phyloP scores from a whole-genome alignment of 192 early-diverging fungal species.

The Backusella tuberculispora region DNA sequence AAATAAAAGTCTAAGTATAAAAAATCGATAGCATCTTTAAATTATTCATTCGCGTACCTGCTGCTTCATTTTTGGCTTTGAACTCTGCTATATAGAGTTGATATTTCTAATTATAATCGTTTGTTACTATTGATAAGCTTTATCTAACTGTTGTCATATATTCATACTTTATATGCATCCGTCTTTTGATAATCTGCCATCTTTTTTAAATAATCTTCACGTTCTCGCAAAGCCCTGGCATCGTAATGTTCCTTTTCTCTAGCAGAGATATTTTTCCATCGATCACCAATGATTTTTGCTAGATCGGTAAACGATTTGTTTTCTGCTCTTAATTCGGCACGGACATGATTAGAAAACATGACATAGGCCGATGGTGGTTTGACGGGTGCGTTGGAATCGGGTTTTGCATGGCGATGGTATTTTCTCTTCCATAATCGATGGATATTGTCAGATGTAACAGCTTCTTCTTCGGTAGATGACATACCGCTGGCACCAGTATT shows the following conservation, averaged over 20 bases:
- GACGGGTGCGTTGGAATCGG: conserved; percentile 48
- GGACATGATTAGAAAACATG: conserved; percentile 50
- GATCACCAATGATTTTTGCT: conserved; percentile 51
- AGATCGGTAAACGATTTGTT: conserved; percentile 50
- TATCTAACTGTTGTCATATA: neutral
- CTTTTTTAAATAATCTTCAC: conserved; percentile 38
- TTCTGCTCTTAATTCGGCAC: conserved; percentile 40
- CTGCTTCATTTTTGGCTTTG: conserved; percentile 45
- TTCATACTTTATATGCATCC: conserved; percentile 36
- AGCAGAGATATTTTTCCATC: conserved; percentile 45
- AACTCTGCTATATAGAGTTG: conserved; percentile 47
- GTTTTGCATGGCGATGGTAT: conserved; percentile 53
- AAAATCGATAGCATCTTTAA: neutral
- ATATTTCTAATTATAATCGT: conserved; percentile 31
- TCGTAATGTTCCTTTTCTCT: conserved; percentile 44
- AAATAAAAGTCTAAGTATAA: neutral
- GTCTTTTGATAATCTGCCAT: conserved; percentile 45
- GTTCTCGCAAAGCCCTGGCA: conserved; percentile 25
- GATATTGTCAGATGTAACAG: conserved; percentile 19
- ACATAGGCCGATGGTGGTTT: conserved; percentile 57
- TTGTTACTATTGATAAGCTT: neutral
- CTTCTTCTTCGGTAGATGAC: conserved; percentile 43
- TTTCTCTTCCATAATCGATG: conserved; percentile 40
- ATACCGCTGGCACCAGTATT: conserved; percentile 23
- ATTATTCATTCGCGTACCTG: conserved; percentile 1